These are phyloP conservation scores for Saccharomyces hybrid DNA, from an alignment of 1,139 yeast species.

Conservation along the genomic window DNA sequence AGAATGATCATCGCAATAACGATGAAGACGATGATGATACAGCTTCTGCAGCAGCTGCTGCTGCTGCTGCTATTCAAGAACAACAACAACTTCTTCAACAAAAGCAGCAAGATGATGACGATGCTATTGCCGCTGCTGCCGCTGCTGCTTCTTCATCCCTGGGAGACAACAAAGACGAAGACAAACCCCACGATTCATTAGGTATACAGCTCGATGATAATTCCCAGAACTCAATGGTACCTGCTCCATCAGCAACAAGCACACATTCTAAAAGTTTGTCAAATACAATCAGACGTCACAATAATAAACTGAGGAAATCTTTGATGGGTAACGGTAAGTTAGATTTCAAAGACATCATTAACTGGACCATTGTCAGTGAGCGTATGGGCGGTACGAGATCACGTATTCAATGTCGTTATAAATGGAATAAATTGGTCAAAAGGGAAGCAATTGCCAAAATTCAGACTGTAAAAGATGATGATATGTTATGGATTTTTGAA, in stretches of 20 bases:
- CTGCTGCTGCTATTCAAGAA: background rate
- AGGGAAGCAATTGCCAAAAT: constrained; percentile 50
- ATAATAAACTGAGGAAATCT: background rate
- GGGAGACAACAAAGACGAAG: constrained; percentile 5
- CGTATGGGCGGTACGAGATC: constrained; percentile 82
- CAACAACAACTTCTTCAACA: background rate
- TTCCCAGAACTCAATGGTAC: background rate
- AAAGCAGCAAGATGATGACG: constrained; percentile 5
- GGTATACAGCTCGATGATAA: background rate
- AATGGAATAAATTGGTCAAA: constrained; percentile 77
- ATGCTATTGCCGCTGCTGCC: background rate
- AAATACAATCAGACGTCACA: background rate
- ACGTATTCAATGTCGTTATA: constrained; percentile 88
- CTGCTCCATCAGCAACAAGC: background rate
- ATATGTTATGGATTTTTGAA: constrained; percentile 52
- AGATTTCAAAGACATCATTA: constrained; percentile 40
- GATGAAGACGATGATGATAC: constrained; percentile 5
- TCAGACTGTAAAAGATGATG: constrained; percentile 42
- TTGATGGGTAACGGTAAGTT: constrained; percentile 8
- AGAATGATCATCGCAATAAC: background rate
- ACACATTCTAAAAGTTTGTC: background rate
- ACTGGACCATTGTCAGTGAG: constrained; percentile 90
- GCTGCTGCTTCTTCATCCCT: background rate
- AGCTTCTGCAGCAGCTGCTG: background rate
- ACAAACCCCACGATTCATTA: constrained; percentile 3